Evolutionary conservation across 2,329 filamentous ascomycete species (phyloP).

Genomic region (Elsinoe fawcettii): DNA sequence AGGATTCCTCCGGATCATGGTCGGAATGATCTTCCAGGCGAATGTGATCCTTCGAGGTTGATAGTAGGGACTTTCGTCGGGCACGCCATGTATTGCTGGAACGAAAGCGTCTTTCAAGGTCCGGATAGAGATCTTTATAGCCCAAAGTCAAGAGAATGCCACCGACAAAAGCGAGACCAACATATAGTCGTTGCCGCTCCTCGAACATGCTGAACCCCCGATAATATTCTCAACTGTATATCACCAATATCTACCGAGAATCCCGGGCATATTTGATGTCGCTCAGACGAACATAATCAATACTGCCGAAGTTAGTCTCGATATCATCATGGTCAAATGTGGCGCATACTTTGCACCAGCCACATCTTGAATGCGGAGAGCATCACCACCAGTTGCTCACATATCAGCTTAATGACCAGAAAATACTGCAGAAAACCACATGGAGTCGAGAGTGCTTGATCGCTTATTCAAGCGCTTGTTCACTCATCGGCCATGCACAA

Average conservation of each 20-base stretch:
- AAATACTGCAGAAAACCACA: slow-evolving; percentile 33
- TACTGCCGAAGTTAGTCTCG: not conserved
- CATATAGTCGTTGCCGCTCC: slow-evolving; percentile 15
- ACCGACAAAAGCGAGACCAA: slow-evolving; percentile 51
- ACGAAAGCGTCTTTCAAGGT: slow-evolving; percentile 59
- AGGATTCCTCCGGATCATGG: slow-evolving; percentile 1
- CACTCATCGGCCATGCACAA: slow-evolving; percentile 59
- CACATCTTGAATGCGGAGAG: slow-evolving; percentile 9
- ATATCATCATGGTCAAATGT: not conserved
- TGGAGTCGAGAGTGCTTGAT: slow-evolving; percentile 75
- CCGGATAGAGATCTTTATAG: slow-evolving; percentile 72
- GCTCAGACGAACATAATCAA: not conserved
- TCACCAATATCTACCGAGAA: not conserved
- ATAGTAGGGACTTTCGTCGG: slow-evolving; percentile 22
- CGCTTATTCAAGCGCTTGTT: slow-evolving; percentile 83
- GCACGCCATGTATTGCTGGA: slow-evolving; percentile 26
- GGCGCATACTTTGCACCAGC: slow-evolving; percentile 1
- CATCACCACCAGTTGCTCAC: not conserved
- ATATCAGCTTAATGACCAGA: not conserved
- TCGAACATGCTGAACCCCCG: not conserved
- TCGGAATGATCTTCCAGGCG: slow-evolving; percentile 32
- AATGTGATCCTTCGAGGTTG: slow-evolving; percentile 24
- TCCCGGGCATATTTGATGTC: not conserved
- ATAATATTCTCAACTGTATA: not conserved
- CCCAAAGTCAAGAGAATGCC: slow-evolving; percentile 68